Evolutionary conservation across 768 basidiomycete species (phyloP).

Genomic region (Russula sp.): DNA sequence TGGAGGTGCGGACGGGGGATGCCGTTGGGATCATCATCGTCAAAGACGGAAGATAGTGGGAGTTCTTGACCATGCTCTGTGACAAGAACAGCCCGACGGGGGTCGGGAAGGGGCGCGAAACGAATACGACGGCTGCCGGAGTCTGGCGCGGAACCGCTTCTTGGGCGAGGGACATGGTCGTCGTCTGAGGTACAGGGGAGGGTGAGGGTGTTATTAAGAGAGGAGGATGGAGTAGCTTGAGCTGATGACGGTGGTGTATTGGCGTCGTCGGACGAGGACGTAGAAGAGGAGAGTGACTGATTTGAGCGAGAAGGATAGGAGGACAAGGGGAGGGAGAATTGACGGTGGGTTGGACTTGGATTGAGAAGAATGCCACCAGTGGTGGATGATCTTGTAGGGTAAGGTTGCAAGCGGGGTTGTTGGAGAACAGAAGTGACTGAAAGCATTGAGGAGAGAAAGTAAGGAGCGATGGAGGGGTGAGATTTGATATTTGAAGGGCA

Average conservation of each 20-base stretch:
- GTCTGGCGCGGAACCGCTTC: conserved; percentile 1
- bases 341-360: background rate
- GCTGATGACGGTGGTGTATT: conserved; percentile 12
- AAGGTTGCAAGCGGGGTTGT: background rate
- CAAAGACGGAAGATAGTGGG: conserved; percentile 31
- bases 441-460: background rate
- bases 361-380: conserved; percentile 12
- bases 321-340: background rate
- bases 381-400: background rate
- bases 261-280: conserved; percentile 14
- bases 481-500: background rate
- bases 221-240: conserved; percentile 2
- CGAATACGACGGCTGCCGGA: conserved; percentile 44
- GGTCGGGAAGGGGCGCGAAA: conserved; percentile 83
- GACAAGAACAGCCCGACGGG: conserved; percentile 45
- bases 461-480: background rate
- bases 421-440: conserved; percentile 12
- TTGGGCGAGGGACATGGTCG: conserved; percentile 4
- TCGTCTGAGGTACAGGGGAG: conserved; percentile 14
- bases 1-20: conserved; percentile 26
- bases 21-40: conserved; percentile 27
- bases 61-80: conserved; percentile 40
- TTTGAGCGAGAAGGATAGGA: conserved; percentile 13
- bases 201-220: conserved; percentile 5
- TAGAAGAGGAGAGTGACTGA: conserved; percentile 15